Base-by-base conservation (phyloP, 2,329 filamentous ascomycete species). In the Aspergillus carbonarius region DNA sequence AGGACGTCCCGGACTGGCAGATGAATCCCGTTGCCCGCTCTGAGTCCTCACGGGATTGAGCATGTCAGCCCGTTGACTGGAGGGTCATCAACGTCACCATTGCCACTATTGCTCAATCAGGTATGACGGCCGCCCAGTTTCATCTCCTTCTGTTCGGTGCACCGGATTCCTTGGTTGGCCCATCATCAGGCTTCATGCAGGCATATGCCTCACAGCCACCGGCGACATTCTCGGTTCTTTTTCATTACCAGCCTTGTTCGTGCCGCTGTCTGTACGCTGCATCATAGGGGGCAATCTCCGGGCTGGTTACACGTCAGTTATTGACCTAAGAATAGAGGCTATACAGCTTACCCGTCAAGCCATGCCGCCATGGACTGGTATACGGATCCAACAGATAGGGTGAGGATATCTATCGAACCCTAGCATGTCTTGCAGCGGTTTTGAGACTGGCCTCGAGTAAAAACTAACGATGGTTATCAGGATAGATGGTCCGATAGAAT, bases 121-220 rank as follows among this genome's bases (percentile, higher is more conserved):
- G 51, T 30, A 54, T 54, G 30, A 54, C 51, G 51, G 20, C 37
- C 10, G 39, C 27, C 51, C 51, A n/a, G n/a, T 54, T 54, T 27
- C 51, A 32, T 30, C 27, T 44, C n/a, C 23, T 32, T 25, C 27
- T 5, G 5, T 32, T 54, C 39, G 7, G 40, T 9, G 27, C 27
- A 40, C 25, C 37, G n/a, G 37, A 32, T 34, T 17, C 34, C 25
- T n/a, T 54, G 51, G 20, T 37, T 54, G 51, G 37, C 10, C 10
- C 32, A 48, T 39, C 51, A 44, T 27, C 37, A 44, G 39, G 39
- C 51, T 18, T 13, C 51, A 54, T 44, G 44, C 44, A 48, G 44
- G 44, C 27, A 48, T 48, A 32, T 32, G 44, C 44, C 44, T 32
- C 44, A 32, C 44, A 48, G 23, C 44, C 44, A 18, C 44, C 44